phyloP scores from a whole-genome alignment of 2,329 filamentous ascomycete species.

The Colletotrichum tanaceti region DNA sequence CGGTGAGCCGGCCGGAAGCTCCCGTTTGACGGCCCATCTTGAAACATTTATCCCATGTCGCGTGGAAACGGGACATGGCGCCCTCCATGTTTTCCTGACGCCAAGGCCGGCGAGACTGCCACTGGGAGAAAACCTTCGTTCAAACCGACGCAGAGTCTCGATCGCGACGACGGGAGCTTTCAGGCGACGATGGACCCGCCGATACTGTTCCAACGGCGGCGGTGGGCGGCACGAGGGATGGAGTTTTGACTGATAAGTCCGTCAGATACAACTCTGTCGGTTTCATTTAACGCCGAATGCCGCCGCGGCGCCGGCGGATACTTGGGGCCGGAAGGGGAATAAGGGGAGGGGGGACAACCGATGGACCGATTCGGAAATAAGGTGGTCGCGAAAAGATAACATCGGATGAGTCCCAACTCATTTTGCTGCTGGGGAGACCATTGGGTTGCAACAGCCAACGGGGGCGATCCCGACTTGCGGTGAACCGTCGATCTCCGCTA shows the following conservation, averaged over 20 bases:
- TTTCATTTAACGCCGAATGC: slow-evolving; percentile 25
- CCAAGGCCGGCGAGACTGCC: slow-evolving; percentile 25
- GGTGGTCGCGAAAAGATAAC: slow-evolving; percentile 17
- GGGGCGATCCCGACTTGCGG: slow-evolving; percentile 30
- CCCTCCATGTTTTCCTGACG: slow-evolving; percentile 24
- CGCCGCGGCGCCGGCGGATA: slow-evolving; percentile 7
- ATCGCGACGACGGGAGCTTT: neutral
- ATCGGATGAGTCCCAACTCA: slow-evolving; percentile 37
- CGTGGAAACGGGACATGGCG: slow-evolving; percentile 10
- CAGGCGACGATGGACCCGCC: neutral
- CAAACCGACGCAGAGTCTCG: neutral
- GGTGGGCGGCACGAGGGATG: neutral
- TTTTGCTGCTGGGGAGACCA: neutral
- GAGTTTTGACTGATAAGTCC: neutral
- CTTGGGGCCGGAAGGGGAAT: neutral
- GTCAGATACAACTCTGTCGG: neutral
- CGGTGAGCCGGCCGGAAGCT: slow-evolving; percentile 27
- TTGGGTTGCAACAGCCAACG: slow-evolving; percentile 20
- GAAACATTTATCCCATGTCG: slow-evolving; percentile 33
- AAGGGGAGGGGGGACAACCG: neutral
- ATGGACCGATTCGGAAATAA: slow-evolving; percentile 34
- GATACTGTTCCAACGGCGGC: neutral
- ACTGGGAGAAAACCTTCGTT: slow-evolving; percentile 5
- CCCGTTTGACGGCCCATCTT: slow-evolving; percentile 21
- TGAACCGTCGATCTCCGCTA: slow-evolving; percentile 30